These are phyloP conservation scores for Pyrenula aspistea DNA, from an alignment of 495 filamentous ascomycete genomes.

Conservation along the genomic window DNA sequence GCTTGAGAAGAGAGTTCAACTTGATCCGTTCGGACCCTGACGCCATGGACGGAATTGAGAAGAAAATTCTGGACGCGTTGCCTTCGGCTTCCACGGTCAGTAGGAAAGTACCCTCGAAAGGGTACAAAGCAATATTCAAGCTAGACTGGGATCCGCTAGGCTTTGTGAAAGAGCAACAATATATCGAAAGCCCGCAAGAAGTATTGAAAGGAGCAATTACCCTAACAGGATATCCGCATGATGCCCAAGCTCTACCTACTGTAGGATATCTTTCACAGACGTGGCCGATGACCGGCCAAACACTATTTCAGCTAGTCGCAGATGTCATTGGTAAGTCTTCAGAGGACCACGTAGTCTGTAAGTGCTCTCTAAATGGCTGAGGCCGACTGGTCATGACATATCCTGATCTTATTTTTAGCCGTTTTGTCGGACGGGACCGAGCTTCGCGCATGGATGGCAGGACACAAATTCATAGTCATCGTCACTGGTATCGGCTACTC, in stretches of 20 bases:
- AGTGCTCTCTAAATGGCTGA: not conserved
- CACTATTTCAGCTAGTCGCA: slow-evolving; percentile 12
- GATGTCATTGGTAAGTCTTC: not conserved
- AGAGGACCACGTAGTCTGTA: not conserved
- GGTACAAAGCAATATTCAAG: slow-evolving; percentile 2
- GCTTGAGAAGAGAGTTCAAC: not conserved
- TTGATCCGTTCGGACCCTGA: not conserved
- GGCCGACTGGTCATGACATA: not conserved
- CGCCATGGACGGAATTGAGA: not conserved
- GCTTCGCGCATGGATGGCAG: slow-evolving; percentile 8
- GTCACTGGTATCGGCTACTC: slow-evolving; percentile 1
- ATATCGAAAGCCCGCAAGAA: slow-evolving; percentile 5
- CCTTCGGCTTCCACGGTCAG: not conserved
- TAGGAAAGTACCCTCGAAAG: not conserved
- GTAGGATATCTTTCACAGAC: slow-evolving; percentile 16
- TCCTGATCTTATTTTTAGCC: not conserved
- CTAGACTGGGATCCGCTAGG: slow-evolving; percentile 12
- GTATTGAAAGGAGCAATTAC: slow-evolving; percentile 16
- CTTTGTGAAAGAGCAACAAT: slow-evolving; percentile 15
- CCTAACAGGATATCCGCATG: slow-evolving; percentile 11
- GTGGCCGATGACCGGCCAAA: slow-evolving; percentile 17
- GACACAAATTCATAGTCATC: slow-evolving; percentile 5
- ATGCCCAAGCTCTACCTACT: slow-evolving; percentile 19
- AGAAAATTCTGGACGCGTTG: not conserved
- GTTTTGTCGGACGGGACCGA: slow-evolving; percentile 2